Conservation (phyloP, 192 early-diverging fungal species). For the Backusella tarrabulga region DNA sequence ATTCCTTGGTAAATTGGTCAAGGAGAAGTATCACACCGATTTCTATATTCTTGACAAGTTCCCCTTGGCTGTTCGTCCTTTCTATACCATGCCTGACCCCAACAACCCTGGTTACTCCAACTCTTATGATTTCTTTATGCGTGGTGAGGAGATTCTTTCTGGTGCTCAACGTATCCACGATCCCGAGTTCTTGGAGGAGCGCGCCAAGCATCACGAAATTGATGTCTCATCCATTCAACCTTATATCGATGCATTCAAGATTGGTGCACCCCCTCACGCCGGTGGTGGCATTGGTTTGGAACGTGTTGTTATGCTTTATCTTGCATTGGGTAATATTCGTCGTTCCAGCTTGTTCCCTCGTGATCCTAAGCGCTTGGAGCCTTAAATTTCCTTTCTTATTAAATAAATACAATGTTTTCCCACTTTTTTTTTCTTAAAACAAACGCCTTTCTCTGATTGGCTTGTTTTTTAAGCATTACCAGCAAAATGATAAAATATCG, state of each 20-base stretch:
- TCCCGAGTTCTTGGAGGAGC: slow-evolving; percentile 71
- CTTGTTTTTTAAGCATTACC: background rate
- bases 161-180: slow-evolving; percentile 99
- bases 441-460: background rate
- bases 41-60: slow-evolving; percentile 99
- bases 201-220: slow-evolving; percentile 73
- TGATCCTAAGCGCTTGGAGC: slow-evolving; percentile 90
- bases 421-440: background rate
- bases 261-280: slow-evolving; percentile 94
- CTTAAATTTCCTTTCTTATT: slow-evolving; percentile 50
- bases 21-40: slow-evolving; percentile 94
- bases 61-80: slow-evolving; percentile 92
- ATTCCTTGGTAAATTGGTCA: slow-evolving; percentile 83
- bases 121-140: slow-evolving; percentile 99
- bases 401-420: background rate
- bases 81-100: slow-evolving; percentile 99
- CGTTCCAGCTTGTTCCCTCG: slow-evolving; percentile 93
- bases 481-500: background rate
- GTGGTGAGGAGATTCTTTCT: slow-evolving; percentile 98
- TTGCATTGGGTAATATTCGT: slow-evolving; percentile 93
- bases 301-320: slow-evolving; percentile 96
- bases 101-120: slow-evolving; percentile 86
- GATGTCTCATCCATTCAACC: slow-evolving; percentile 81
- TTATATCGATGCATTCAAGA: slow-evolving; percentile 96
- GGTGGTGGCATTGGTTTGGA: slow-evolving; percentile 97